Percentiles rank a stretch among this genome's conserved stretches.
These are phyloP conservation scores for Trichoderma lentiforme DNA, from an alignment of 2,329 filamentous ascomycete species.

Conservation along the genomic window DNA sequence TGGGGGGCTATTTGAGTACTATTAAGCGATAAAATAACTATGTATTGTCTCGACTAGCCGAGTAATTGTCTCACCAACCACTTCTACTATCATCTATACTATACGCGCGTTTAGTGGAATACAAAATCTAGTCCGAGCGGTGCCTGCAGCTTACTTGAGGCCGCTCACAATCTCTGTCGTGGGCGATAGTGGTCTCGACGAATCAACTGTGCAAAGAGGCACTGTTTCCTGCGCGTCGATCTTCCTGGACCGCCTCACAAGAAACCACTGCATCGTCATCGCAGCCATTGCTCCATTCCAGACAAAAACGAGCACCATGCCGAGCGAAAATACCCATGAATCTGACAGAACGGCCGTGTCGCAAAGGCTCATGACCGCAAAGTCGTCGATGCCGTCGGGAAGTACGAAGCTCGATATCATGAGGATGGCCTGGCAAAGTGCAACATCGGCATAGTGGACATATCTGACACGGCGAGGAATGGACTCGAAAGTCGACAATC, in stretches of 20 bases:
- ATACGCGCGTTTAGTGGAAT: background rate
- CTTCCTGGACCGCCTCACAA: background rate
- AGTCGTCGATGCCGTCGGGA: background rate
- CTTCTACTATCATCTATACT: background rate
- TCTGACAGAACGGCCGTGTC: background rate
- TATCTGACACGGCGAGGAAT: background rate
- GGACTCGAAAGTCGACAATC: background rate
- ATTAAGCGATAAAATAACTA: background rate
- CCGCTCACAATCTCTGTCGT: background rate
- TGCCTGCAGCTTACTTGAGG: background rate
- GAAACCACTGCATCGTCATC: background rate
- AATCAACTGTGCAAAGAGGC: background rate
- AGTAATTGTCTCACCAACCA: background rate
- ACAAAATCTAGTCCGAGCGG: background rate
- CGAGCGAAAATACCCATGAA: background rate
- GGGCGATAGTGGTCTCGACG: background rate
- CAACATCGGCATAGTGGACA: background rate
- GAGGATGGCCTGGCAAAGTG: background rate
- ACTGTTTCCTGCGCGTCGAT: background rate
- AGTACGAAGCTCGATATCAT: background rate
- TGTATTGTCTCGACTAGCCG: background rate
- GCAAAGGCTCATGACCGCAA: background rate
- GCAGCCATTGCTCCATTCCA: background rate
- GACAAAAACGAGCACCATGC: background rate
- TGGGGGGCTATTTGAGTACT: background rate